These are phyloP conservation scores for Eucalyptus curtisii DNA, from an alignment of 345 rosid species.

Conservation along the genomic window DNA sequence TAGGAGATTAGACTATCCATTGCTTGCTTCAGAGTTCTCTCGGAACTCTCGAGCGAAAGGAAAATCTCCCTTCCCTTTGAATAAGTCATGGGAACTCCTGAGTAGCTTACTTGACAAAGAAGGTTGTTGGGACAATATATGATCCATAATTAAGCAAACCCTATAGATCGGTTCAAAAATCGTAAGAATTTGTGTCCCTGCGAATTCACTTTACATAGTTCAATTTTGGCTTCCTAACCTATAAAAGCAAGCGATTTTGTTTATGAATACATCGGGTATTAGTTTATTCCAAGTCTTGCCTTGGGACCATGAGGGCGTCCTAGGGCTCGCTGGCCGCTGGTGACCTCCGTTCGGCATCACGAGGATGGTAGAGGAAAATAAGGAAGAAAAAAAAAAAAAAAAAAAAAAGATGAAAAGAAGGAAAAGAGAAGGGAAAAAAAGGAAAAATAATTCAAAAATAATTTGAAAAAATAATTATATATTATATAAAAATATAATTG, in stretches of 20 bases:
- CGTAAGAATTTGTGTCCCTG: not conserved
- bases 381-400: too few species aligned
- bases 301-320: too few species aligned
- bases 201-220: not conserved
- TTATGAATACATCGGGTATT: not conserved
- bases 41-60: not conserved
- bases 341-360: too few species aligned
- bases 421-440: too few species aligned
- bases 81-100: not conserved
- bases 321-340: fast-evolving
- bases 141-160: not conserved
- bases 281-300: not conserved
- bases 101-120: not conserved
- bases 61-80: not conserved
- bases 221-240: not conserved
- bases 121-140: not conserved
- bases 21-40: not conserved
- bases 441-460: too few species aligned
- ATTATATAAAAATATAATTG: too few species aligned
- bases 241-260: not conserved
- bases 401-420: too few species aligned
- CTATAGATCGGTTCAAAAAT: not conserved
- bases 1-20: not conserved
- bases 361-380: too few species aligned
- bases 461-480: too few species aligned